Evolutionary conservation across 306 rosid species (phyloP), one percentile per base, ranked within the genome.

Genomic region (Rubus parviflorus): DNA sequence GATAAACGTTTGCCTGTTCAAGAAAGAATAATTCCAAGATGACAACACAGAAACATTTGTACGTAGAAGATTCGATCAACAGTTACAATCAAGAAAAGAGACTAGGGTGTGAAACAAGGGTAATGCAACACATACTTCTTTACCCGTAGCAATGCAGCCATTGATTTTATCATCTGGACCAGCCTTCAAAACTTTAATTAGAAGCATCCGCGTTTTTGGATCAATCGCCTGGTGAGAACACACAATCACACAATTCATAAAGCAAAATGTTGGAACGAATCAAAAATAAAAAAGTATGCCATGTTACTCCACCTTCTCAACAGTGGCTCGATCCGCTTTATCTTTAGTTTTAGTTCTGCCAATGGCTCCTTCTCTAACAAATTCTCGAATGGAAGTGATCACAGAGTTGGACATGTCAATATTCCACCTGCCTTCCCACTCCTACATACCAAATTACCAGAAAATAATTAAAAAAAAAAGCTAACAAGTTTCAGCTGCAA

Each of bases 291-390:
- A 23, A 46, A 22, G 12, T 17, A 1, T 10, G 53, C 35, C 35
- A 30, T 30, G 35, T 30, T 30, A 30, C 35, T 30, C 35, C 35
- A 91, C 98, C 91, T 94, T 96, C 73, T 94, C 96, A 69, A 94
- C 98, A 35, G 98, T 91, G 20, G 98, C 98, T 20, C 97, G 91
- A 72, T 94, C 97, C 6, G 96, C 94, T 84, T 94, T 91, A 80
- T 91, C 98, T 2, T 92, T 90, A 66, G 89, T 91, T 87, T 40
- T 94, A 53, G 87, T 91, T 81, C 86, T 94, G 51, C 96, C 98
- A 79, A 91, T 90, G 37, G 97, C 90, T 87, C 82, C 87, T 1
- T 85, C 91, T 52, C 93, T 78, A 57, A 91, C 90, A 78, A 96
- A 90, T 68, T 17, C 97, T 17, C 98, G 97, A 70, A 93, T 93